Percentiles rank a stretch among this genome's conserved stretches.
phyloP scores from a whole-genome alignment of 1,284 basidiomycete genomes.

The Ustilago tritici region DNA sequence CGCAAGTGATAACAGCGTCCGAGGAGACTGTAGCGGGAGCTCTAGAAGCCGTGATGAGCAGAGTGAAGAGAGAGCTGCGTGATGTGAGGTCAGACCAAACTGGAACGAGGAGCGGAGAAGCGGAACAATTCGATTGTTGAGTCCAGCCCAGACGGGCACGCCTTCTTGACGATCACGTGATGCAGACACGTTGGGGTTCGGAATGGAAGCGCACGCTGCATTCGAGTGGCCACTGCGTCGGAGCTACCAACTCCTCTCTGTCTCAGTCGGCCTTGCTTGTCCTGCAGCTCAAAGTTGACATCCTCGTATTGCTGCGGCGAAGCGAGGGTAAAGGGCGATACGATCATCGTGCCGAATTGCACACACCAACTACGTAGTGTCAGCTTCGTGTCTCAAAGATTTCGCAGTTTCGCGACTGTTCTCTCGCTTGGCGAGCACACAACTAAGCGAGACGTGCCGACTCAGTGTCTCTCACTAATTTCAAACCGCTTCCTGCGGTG shows the following conservation, averaged over 20 bases:
- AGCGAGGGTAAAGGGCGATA: neutral
- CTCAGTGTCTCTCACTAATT: neutral
- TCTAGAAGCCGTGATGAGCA: neutral
- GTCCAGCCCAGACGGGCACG: no score
- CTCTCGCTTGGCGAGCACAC: neutral
- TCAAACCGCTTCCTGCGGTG: neutral
- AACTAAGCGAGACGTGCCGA: neutral
- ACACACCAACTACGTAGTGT: neutral
- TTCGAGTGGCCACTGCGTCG: neutral
- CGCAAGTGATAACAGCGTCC: neutral
- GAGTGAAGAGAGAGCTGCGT: neutral
- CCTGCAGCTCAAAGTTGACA: neutral
- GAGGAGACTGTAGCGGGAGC: neutral
- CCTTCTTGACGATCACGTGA: neutral
- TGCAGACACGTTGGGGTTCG: constrained; percentile 8
- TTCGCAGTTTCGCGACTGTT: neutral
- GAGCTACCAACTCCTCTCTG: no score
- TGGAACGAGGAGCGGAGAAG: neutral
- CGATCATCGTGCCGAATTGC: neutral
- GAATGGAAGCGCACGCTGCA: neutral
- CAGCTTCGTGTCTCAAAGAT: neutral
- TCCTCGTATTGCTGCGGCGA: neutral
- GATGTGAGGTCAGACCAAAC: neutral
- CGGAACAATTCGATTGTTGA: no score
- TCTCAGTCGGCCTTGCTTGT: neutral